Evolutionary conservation across 495 filamentous ascomycete species (phyloP), one percentile per base, ranked within the genome.

Genomic region (Jackrogersella multiformis): DNA sequence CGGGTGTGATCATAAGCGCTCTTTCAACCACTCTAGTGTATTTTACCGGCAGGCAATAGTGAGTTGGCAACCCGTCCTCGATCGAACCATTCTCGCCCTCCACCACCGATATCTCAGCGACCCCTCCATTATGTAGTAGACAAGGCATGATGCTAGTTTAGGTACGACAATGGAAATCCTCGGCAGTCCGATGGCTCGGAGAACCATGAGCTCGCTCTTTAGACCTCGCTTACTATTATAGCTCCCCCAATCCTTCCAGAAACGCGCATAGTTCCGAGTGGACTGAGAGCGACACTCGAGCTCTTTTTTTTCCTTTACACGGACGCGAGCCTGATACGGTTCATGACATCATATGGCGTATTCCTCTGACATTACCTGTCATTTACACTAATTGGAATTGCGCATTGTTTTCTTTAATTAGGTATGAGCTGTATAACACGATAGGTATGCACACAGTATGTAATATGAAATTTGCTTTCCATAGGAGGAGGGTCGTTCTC

Each of bases 41-140:
- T 64, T 69, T 61, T 69, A 46, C 66, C 66, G 66, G 66, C 66
- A 69, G 48, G 56, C 64, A 45, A 54, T 56, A 56, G 61, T 60
- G 66, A 69, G 56, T 42, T 61, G 56, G 51, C 60, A 51, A 62
- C 13, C 13, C 53, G 42, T 60, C 42, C 53, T 28, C 44, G 41
- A 53, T 69, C 66, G 61, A 59, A 64, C 66, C 60, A 69, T 51
- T n/a, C 36, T 24, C 38, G 16, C 58, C 51, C n/a, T n/a, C n/a
- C n/a, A n/a, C n/a, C 30, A 38, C 53, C 52, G 52, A 56, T 28
- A 61, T 56, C 18, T 38, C 4, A n/a, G 30, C 49, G 26, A 69
- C 60, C 66, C 66, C 66, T 69, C 66, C 66, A 69, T 64, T 56
- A 56, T 45, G 36, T 57, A 61, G 61, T 10, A 67, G 51, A 53